These are phyloP conservation scores for Suillus occidentalis DNA, from an alignment of 768 basidiomycete species.

Conservation along the genomic window DNA sequence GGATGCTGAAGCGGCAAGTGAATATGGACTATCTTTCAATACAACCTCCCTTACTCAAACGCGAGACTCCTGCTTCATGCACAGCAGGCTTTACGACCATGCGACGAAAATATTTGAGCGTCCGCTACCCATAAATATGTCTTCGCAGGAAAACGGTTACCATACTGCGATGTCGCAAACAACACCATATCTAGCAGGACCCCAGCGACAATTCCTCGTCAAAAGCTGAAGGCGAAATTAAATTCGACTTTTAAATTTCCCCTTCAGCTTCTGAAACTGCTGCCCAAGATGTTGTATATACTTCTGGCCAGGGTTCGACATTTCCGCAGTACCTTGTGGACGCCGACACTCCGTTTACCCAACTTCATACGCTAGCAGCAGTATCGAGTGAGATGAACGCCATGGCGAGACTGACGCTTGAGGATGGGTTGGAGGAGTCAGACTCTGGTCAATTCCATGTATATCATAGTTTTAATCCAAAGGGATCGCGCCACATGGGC, in stretches of 20 bases:
- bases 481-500: not conserved
- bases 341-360: too few relatives aligned
- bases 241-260: too few relatives aligned
- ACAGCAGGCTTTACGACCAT: too few relatives aligned
- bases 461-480: not conserved
- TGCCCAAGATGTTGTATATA: too few relatives aligned
- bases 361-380: not conserved
- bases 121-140: not conserved
- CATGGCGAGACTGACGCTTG: not conserved
- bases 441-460: not conserved
- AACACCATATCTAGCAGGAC: too few relatives aligned
- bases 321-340: too few relatives aligned
- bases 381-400: not conserved
- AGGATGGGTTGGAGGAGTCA: not conserved
- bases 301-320: too few relatives aligned
- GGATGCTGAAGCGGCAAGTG: not conserved
- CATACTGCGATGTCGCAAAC: too few relatives aligned
- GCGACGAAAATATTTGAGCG: not conserved
- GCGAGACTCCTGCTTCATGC: not conserved
- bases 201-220: too few relatives aligned
- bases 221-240: too few relatives aligned
- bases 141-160: not conserved
- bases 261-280: too few relatives aligned
- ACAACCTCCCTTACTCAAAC: not conserved
- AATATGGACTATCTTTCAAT: not conserved